phyloP scores from a whole-genome alignment of 495 filamentous ascomycete species.

The Eremomyces bilateralis region DNA sequence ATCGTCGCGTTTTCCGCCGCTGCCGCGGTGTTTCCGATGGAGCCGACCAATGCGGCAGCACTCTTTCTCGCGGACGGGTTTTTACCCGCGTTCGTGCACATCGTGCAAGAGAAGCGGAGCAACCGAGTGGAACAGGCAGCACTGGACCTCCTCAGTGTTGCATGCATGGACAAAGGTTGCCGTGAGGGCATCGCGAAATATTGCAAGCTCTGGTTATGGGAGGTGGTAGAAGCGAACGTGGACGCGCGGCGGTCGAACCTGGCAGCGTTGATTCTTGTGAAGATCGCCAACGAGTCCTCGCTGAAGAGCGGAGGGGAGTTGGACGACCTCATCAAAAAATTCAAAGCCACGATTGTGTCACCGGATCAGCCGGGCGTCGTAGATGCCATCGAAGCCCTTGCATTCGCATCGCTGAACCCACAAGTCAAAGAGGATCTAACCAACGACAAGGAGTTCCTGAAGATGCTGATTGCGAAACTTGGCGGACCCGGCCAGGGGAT shows the following conservation, averaged over 20 bases:
- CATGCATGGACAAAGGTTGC: constrained; percentile 60
- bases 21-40: constrained; percentile 66
- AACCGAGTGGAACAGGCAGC: constrained; percentile 47
- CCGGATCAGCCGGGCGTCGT: constrained; percentile 33
- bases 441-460: constrained; percentile 40
- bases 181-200: constrained; percentile 60
- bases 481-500: constrained; percentile 32
- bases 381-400: constrained; percentile 74
- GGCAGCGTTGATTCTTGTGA: constrained; percentile 57
- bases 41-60: constrained; percentile 40
- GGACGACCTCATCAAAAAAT: constrained; percentile 46
- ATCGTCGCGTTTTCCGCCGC: constrained; percentile 74
- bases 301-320: constrained; percentile 18
- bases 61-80: constrained; percentile 79
- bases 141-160: constrained; percentile 73
- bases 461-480: constrained; percentile 40
- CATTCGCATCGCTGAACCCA: constrained; percentile 68
- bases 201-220: constrained; percentile 63
- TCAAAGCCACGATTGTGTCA: constrained; percentile 53
- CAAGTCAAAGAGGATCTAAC: constrained; percentile 61
- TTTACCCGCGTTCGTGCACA: constrained; percentile 39
- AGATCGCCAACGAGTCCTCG: constrained; percentile 15
- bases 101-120: constrained; percentile 34
- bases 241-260: constrained; percentile 36
- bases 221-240: constrained; percentile 45